Base-by-base conservation (phyloP, 257 asterid genomes). In the Ilex aquifolium region DNA sequence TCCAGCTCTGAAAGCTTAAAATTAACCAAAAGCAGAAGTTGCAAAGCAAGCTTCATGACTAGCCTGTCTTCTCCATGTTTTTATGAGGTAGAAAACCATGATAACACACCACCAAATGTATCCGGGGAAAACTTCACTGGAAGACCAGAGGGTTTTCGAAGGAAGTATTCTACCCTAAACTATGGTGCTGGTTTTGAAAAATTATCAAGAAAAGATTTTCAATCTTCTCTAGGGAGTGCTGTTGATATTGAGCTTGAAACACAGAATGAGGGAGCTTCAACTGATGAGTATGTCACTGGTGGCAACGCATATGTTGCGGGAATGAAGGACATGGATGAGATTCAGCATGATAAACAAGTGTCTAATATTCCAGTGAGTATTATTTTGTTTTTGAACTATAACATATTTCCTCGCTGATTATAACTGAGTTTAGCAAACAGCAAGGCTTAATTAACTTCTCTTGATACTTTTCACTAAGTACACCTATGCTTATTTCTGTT, bases 11-110 rank as follows among this genome's bases (percentile, higher is more conserved):
- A 74, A 72, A 78, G 70, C 76, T 66, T 60, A 61, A 83, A 53
- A 44, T 65, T 87, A 58, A 64, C 75, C 46, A 90, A 71, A 77
- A 93, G 97, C 60, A 80, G 82, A 69, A 93, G 97, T 84, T 90
- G 95, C 78, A 70, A 80, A 49, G 84, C 82, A 42, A 83, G 83
- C 51, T 69, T 90, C 48, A 55, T 70, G 63, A 62, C 74, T 17
- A 70, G 70, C 63, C 65, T 74, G 3, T 71, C 63, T 44, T 78
- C 90, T 56, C 82, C 87, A 2, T 70, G 76, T 80, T 71, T 61
- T 67, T 74, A 72, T 50, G 74, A 74, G 68, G 72, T 56, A 31
- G 81, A 79, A 60, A 68, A 59, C 56, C 57, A 77, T 54, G 87
- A 76, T 65, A 83, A 66, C 40, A 68, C 87, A 7, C 75, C 86